A percentile compares a stretch with the other conserved stretches of the same genome.
Evolutionary conservation across 345 rosid species (phyloP).

Genomic region (Anacardium occidentale): DNA sequence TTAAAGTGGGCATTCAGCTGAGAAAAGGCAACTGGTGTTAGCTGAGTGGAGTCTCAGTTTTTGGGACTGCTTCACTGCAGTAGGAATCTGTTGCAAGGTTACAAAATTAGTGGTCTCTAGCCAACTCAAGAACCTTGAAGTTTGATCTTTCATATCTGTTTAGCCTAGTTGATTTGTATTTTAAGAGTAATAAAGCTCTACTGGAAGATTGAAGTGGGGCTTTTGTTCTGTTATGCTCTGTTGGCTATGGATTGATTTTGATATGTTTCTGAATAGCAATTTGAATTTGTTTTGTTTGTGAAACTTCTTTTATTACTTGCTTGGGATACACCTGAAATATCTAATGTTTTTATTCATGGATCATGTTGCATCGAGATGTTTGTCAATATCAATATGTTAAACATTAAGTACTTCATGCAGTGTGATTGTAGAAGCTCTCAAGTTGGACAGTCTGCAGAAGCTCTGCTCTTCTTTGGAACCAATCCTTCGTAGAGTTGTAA

Average conservation of each 20-base stretch:
- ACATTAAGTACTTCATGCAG: slow-evolving; percentile 36
- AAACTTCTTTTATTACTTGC: not conserved
- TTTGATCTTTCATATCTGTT: not conserved
- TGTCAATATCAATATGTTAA: slow-evolving; percentile 1
- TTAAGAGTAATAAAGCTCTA: not conserved
- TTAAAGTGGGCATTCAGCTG: not conserved
- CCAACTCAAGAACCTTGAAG: not conserved
- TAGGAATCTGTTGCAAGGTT: not conserved
- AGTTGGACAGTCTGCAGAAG: slow-evolving; percentile 94
- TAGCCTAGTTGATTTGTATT: not conserved
- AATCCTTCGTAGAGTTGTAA: slow-evolving; percentile 96
- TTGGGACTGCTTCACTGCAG: not conserved
- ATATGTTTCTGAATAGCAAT: slow-evolving; percentile 2
- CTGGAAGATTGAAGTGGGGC: not conserved
- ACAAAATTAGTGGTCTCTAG: not conserved
- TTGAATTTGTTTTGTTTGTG: not conserved
- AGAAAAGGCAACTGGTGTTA: not conserved
- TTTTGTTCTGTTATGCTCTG: not conserved
- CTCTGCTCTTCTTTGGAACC: slow-evolving; percentile 98
- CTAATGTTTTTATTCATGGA: not conserved
- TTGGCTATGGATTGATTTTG: not conserved
- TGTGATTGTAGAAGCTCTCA: slow-evolving; percentile 94
- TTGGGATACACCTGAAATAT: not conserved
- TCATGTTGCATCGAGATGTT: not conserved
- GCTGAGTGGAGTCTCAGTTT: not conserved